Conservation (phyloP, 192 early-diverging fungal species). For the Backusella mclennaniae region DNA sequence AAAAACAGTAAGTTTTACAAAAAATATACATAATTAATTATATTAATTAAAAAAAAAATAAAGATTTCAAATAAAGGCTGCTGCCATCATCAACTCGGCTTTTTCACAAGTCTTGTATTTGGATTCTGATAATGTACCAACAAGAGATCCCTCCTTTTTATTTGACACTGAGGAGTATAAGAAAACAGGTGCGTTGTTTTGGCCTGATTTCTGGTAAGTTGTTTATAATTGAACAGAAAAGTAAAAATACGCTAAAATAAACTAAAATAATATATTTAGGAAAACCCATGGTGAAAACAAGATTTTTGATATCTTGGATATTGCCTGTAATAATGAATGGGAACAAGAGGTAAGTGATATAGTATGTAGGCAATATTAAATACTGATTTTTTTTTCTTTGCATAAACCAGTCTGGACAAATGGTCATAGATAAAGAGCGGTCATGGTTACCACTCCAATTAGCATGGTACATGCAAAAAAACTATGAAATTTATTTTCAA, state of each 20-base stretch:
- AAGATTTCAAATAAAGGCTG: conserved; percentile 43
- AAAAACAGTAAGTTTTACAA: conserved; percentile 31
- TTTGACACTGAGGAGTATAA: conserved; percentile 38
- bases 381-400: neutral
- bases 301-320: conserved; percentile 30
- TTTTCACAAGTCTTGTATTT: conserved; percentile 44
- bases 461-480: conserved; percentile 27
- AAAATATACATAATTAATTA: neutral
- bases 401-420: conserved; percentile 28
- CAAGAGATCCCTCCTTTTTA: conserved; percentile 39
- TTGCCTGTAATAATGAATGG: conserved; percentile 36
- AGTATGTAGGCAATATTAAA: neutral
- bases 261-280: neutral
- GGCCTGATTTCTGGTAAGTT: conserved; percentile 45
- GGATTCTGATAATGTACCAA: conserved; percentile 45
- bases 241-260: neutral
- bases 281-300: conserved; percentile 38
- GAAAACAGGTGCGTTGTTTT: conserved; percentile 43
- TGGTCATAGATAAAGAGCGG: conserved; percentile 27
- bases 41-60: neutral
- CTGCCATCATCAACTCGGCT: conserved; percentile 39
- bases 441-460: conserved; percentile 32
- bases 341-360: conserved; percentile 32
- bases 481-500: conserved; percentile 34
- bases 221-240: neutral